Evolutionary conservation across 2,329 filamentous ascomycete genomes (phyloP).

Genomic region (Alternaria tenuissima): DNA sequence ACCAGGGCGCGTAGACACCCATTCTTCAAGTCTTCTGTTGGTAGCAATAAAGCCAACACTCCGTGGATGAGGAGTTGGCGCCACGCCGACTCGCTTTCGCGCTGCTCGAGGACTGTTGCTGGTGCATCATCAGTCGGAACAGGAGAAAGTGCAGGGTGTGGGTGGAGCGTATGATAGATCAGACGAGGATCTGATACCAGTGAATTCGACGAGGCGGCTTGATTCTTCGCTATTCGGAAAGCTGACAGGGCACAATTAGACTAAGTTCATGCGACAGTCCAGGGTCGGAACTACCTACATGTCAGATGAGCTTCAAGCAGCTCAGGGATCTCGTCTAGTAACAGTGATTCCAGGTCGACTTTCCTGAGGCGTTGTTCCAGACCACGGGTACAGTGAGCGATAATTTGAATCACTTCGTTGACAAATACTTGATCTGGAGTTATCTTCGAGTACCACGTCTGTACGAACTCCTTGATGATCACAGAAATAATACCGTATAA

Average conservation of each 20-base stretch:
- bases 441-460: slow-evolving; percentile 92
- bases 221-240: slow-evolving; percentile 71
- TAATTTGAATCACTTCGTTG: slow-evolving; percentile 85
- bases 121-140: slow-evolving; percentile 68
- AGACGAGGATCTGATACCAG: slow-evolving; percentile 69
- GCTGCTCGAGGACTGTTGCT: slow-evolving; percentile 66
- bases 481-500: slow-evolving; percentile 92
- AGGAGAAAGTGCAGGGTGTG: slow-evolving; percentile 81
- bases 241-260: slow-evolving; percentile 60
- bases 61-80: slow-evolving; percentile 87
- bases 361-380: slow-evolving; percentile 85
- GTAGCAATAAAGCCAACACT: slow-evolving; percentile 81
- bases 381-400: slow-evolving; percentile 88
- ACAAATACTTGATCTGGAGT: slow-evolving; percentile 90
- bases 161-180: slow-evolving; percentile 84
- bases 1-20: slow-evolving; percentile 83
- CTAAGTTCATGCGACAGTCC: slow-evolving; percentile 24
- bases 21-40: slow-evolving; percentile 92
- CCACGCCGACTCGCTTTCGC: slow-evolving; percentile 81
- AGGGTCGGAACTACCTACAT: slow-evolving; percentile 63
- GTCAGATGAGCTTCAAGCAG: slow-evolving; percentile 81
- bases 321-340: slow-evolving; percentile 88
- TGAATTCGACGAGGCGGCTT: slow-evolving; percentile 65
- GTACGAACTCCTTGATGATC: slow-evolving; percentile 87
- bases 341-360: slow-evolving; percentile 80